Conservation (phyloP, 2,329 filamentous ascomycete genomes). For the Corniculantispora saksenae region DNA sequence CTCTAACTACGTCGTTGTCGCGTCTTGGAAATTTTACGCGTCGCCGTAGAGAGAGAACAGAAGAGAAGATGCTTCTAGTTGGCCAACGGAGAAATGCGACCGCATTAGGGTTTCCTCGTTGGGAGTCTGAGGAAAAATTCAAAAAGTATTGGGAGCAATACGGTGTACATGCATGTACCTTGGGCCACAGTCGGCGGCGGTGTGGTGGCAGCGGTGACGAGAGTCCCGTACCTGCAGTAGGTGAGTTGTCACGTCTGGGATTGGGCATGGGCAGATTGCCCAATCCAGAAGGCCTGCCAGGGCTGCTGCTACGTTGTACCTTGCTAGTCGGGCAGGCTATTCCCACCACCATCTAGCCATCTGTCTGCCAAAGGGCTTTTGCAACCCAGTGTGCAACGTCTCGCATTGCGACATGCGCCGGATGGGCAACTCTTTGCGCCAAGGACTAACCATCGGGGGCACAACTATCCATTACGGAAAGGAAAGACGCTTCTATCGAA, state of each 20-base stretch:
- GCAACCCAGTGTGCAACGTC: no score
- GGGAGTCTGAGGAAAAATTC: neutral
- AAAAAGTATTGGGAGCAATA: neutral
- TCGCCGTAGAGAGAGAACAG: neutral
- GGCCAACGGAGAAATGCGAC: neutral
- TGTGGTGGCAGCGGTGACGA: conserved; percentile 17
- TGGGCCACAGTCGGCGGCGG: conserved; percentile 10
- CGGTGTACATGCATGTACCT: conserved; percentile 11
- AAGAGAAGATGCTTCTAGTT: neutral
- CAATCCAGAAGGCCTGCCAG: conserved; percentile 2
- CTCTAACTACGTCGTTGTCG: neutral
- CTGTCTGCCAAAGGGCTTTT: neutral
- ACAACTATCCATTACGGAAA: neutral
- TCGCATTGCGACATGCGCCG: neutral
- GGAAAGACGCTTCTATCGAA: neutral
- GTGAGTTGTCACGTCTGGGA: neutral
- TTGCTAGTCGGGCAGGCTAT: neutral
- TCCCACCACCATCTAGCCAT: neutral
- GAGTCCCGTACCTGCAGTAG: conserved; percentile 13
- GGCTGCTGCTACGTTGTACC: neutral
- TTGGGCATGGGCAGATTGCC: conserved; percentile 3
- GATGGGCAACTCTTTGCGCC: neutral
- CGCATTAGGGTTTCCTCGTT: neutral
- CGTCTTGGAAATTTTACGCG: neutral
- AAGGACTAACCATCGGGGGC: neutral